Conservation (phyloP, 768 basidiomycete genomes). For the Boletellus ananas region DNA sequence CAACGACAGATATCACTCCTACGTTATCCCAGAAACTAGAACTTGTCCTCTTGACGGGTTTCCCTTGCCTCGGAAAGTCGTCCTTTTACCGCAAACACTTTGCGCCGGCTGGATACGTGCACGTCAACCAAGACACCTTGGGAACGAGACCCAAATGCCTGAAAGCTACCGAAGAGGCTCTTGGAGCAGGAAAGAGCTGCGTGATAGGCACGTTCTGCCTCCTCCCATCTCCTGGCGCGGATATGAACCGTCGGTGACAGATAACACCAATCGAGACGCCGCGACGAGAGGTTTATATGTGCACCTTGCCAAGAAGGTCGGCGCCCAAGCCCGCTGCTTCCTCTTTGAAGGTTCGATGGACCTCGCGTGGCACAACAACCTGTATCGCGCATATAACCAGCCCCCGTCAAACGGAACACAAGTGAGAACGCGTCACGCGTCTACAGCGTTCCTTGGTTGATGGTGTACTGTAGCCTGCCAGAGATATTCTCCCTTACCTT, state of each 20-base stretch:
- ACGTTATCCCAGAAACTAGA: slow-evolving; percentile 28
- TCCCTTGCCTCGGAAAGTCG: slow-evolving; percentile 73
- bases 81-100: slow-evolving; percentile 75
- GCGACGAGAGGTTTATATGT: slow-evolving; percentile 70
- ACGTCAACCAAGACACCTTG: slow-evolving; percentile 85
- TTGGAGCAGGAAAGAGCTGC: slow-evolving; percentile 58
- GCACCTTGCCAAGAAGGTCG: slow-evolving; percentile 54
- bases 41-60: slow-evolving; percentile 60
- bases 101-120: slow-evolving; percentile 60
- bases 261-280: slow-evolving; percentile 87
- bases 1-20: slow-evolving; percentile 16
- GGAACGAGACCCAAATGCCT: slow-evolving; percentile 74
- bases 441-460: neutral
- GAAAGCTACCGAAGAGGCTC: slow-evolving; percentile 51
- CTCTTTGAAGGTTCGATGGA: slow-evolving; percentile 72
- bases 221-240: neutral
- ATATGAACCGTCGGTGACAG: slow-evolving; percentile 35
- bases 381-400: slow-evolving; percentile 73
- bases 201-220: slow-evolving; percentile 62
- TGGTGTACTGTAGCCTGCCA: slow-evolving; percentile 34
- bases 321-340: slow-evolving; percentile 64
- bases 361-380: slow-evolving; percentile 89
- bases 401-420: slow-evolving; percentile 36
- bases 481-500: slow-evolving; percentile 53
- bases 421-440: slow-evolving; percentile 2